Evolutionary conservation across 352 stramenopile genomes (phyloP), one percentile per base, ranked within the genome.

Genomic region (Lagenidium sp.): DNA sequence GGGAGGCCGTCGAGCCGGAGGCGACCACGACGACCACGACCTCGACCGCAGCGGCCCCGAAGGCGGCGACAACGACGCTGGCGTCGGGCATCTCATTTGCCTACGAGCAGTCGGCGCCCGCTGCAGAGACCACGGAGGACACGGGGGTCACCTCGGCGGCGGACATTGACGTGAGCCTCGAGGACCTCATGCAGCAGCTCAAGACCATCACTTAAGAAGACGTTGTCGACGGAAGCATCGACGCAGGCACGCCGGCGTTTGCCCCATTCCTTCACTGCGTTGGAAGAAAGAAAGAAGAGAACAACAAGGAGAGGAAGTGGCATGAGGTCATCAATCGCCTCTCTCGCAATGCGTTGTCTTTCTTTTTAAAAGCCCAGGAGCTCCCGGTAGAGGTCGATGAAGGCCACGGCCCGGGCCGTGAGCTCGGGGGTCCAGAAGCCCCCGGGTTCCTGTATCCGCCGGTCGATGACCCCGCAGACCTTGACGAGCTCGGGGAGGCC

Each of bases 111-210:
- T 37, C 55, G 19, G 31, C 56, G n/a, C 35, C n/a, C 2, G 23
- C 50, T 0, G 32, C 30, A 2, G 34, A 36, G 24, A 21, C 36
- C 1, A 30, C 32, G 32, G 57, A 69, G 6, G 50, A 67, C 3
- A 44, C 60, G n/a, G 47, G 54, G 0, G 32, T 36, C 8, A 30
- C 42, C 45, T 68, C 47, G 23, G 44, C 45, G 32, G 64, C n/a
- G 37, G 48, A 59, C 21, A 44, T 30, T 5, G 53, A 80, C 16
- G 68, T 82, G 46, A 85, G 76, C 34, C 57, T 88, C 22, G 74
- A 90, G 25, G 78, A 87, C 7, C 65, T 90, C 23, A 90, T 90
- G 78, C 67, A 63, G 11, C 78, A 90, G 55, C 61, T 90, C 41
- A 75, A 87, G 50, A 78, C 74, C 22, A 37, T 89, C 43, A 83